Evolutionary conservation across 202 grass and related monocot species (phyloP).

Genomic region (Panicum hallii): DNA sequence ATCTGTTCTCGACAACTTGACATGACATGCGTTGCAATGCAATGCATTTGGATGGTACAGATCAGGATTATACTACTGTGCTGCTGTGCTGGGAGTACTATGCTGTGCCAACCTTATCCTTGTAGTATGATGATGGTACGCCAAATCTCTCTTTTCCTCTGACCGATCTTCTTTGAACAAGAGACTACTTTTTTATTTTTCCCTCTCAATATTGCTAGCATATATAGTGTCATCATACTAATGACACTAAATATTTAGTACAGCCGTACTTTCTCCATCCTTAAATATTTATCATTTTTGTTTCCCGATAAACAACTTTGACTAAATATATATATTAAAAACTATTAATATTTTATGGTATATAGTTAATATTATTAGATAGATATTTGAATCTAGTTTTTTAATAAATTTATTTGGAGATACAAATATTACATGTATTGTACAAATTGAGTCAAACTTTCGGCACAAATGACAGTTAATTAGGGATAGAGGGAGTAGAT

Average conservation of each 20-base stretch:
- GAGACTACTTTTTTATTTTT: not conserved
- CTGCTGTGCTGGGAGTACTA: not conserved
- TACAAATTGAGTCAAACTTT: too few relatives aligned
- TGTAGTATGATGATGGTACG: too few relatives aligned
- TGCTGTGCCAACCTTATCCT: not conserved
- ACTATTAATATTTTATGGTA: too few relatives aligned
- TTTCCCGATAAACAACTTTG: too few relatives aligned
- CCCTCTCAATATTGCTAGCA: not conserved
- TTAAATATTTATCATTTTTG: too few relatives aligned
- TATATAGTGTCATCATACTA: not conserved
- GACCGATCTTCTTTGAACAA: not conserved
- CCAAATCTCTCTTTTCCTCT: not conserved
- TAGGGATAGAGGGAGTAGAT: too few relatives aligned
- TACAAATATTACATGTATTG: too few relatives aligned
- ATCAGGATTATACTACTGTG: slow-evolving; percentile 33
- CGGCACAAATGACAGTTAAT: too few relatives aligned
- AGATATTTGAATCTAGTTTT: too few relatives aligned
- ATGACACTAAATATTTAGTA: not conserved
- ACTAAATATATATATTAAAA: too few relatives aligned
- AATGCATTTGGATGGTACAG: not conserved
- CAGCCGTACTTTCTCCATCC: not conserved
- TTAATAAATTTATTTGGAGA: too few relatives aligned
- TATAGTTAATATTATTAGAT: too few relatives aligned
- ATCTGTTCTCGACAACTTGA: slow-evolving; percentile 3
- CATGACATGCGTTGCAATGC: not conserved